Evolutionary conservation across 106 monocot genomes (phyloP).

Genomic region (Allium sativum): DNA sequence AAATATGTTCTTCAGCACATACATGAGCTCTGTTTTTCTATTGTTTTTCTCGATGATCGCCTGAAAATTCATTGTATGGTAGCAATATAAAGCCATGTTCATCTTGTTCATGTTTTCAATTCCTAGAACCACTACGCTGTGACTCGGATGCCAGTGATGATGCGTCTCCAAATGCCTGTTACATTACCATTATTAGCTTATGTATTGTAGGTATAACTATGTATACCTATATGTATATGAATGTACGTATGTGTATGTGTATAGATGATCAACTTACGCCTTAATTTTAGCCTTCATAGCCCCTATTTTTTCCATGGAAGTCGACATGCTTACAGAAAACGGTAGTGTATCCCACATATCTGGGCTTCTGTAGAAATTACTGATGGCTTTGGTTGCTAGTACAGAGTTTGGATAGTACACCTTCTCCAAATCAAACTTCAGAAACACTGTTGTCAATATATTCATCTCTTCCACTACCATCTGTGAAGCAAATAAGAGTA

Average conservation of each 20-base stretch:
- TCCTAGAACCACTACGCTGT: slow-evolving; percentile 24
- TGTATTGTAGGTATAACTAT: not conserved
- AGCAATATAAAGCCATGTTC: slow-evolving; percentile 28
- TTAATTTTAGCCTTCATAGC: slow-evolving; percentile 66
- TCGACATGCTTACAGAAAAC: slow-evolving; percentile 72
- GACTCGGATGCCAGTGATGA: slow-evolving; percentile 40
- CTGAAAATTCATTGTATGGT: slow-evolving; percentile 43
- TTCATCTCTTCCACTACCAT: slow-evolving; percentile 99
- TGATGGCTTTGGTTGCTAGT: slow-evolving; percentile 75
- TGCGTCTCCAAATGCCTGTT: slow-evolving; percentile 39
- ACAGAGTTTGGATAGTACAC: slow-evolving; percentile 91
- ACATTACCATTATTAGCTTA: not conserved
- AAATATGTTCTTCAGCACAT: slow-evolving; percentile 49
- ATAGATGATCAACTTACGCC: slow-evolving; percentile 33
- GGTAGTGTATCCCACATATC: slow-evolving; percentile 74
- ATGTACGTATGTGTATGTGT: not conserved
- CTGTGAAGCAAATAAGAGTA: slow-evolving; percentile 20
- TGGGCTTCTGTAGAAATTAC: slow-evolving; percentile 96
- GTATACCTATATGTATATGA: not conserved
- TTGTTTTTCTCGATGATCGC: slow-evolving; percentile 19
- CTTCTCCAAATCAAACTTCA: slow-evolving; percentile 87
- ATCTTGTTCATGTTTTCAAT: slow-evolving; percentile 35
- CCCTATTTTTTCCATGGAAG: slow-evolving; percentile 75
- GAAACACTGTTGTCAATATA: slow-evolving; percentile 77
- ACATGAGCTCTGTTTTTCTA: slow-evolving; percentile 17